phyloP scores from a whole-genome alignment of 2,329 filamentous ascomycete genomes.

The Scedosporium minutisporum region DNA sequence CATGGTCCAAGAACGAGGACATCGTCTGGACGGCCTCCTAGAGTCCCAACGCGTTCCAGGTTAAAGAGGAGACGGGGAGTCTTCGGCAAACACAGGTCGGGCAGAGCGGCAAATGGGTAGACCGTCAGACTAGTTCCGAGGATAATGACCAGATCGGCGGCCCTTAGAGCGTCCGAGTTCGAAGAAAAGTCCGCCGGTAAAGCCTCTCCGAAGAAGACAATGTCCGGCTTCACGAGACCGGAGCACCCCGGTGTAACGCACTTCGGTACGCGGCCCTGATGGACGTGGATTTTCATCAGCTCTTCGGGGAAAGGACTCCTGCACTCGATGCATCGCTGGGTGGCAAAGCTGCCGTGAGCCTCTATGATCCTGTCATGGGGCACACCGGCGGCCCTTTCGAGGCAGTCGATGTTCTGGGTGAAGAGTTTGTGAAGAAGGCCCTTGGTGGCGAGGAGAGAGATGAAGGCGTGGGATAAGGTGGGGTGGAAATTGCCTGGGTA shows the following conservation, averaged over 20 bases:
- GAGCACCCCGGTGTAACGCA: conserved; percentile 55
- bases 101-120: conserved; percentile 79
- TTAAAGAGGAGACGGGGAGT: conserved; percentile 81
- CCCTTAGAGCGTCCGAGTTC: conserved; percentile 34
- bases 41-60: conserved; percentile 66
- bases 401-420: conserved; percentile 95
- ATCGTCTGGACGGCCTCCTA: conserved; percentile 74
- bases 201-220: conserved; percentile 83
- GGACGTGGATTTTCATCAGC: conserved; percentile 62
- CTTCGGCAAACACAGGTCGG: conserved; percentile 48
- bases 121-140: conserved; percentile 85
- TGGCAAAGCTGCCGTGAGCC: conserved; percentile 90
- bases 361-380: conserved; percentile 75
- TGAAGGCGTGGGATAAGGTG: conserved; percentile 83
- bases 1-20: conserved; percentile 76
- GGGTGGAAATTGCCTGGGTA: conserved; percentile 85
- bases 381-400: conserved; percentile 81
- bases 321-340: conserved; percentile 87
- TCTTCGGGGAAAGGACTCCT: conserved; percentile 60
- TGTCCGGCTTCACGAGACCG: conserved; percentile 84
- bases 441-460: conserved; percentile 72
- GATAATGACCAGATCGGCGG: conserved; percentile 71
- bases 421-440: conserved; percentile 75
- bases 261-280: conserved; percentile 56
- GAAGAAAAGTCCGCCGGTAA: conserved; percentile 32